phyloP scores from a whole-genome alignment of 2,329 filamentous ascomycete genomes.

The Penicillium expansum region DNA sequence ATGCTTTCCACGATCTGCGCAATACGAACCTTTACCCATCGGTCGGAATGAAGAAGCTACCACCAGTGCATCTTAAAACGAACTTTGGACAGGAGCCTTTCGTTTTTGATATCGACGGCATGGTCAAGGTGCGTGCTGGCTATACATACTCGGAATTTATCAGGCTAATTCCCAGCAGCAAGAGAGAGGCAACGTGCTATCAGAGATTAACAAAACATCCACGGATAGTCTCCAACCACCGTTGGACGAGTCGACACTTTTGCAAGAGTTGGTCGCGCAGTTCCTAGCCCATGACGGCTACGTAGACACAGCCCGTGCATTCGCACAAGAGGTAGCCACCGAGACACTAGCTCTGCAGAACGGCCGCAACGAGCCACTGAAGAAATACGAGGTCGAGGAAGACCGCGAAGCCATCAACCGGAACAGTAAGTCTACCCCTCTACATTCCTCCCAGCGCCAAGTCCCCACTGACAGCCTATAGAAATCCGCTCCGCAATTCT shows the following conservation, averaged over 20 bases:
- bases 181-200: slow-evolving; percentile 59
- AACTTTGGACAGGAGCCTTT: slow-evolving; percentile 73
- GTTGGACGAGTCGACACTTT: slow-evolving; percentile 70
- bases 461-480: slow-evolving; percentile 36
- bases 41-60: slow-evolving; percentile 63
- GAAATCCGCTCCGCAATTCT: slow-evolving; percentile 83
- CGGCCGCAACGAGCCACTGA: slow-evolving; percentile 52
- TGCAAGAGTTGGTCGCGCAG: slow-evolving; percentile 80
- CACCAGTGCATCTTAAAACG: slow-evolving; percentile 56
- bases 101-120: slow-evolving; percentile 83
- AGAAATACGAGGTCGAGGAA: slow-evolving; percentile 67
- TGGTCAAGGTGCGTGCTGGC: slow-evolving; percentile 65
- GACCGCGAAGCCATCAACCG: slow-evolving; percentile 83
- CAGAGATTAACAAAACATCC: slow-evolving; percentile 59
- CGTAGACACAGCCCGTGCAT: slow-evolving; percentile 85
- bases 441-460: neutral
- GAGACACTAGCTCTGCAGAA: slow-evolving; percentile 70
- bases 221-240: slow-evolving; percentile 61
- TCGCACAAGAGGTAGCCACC: slow-evolving; percentile 73
- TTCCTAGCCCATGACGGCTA: slow-evolving; percentile 95
- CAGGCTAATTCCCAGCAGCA: slow-evolving; percentile 44
- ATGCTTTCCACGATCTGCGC: slow-evolving; percentile 47
- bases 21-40: slow-evolving; percentile 52
- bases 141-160: neutral
- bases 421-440: slow-evolving; percentile 62